phyloP scores from a whole-genome alignment of 495 filamentous ascomycete genomes.

The Aspergillus indologenus region DNA sequence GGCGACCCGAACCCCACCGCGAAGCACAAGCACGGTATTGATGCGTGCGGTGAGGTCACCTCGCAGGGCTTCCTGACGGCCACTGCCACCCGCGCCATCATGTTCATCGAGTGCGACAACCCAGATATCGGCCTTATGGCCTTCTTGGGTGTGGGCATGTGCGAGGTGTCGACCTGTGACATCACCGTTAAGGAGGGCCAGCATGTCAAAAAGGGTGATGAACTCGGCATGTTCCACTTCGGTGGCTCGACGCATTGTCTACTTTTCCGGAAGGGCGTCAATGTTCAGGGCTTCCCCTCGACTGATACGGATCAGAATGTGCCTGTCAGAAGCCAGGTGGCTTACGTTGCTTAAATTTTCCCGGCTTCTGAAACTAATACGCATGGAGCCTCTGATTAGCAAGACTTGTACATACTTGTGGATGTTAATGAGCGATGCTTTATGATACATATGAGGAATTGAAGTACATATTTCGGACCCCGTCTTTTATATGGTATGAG shows the following conservation, averaged over 20 bases:
- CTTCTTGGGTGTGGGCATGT: constrained; percentile 64
- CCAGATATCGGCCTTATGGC: constrained; percentile 60
- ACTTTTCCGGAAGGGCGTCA: constrained; percentile 44
- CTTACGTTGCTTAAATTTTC: constrained; percentile 29
- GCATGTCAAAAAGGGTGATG: constrained; percentile 45
- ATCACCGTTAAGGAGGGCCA: constrained; percentile 59
- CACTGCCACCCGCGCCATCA: constrained; percentile 55
- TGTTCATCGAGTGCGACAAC: constrained; percentile 65
- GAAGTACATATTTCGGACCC: neutral
- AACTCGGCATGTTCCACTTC: constrained; percentile 44
- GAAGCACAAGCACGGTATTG: constrained; percentile 30
- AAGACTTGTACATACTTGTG: neutral
- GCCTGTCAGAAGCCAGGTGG: constrained; percentile 53
- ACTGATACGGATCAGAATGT: constrained; percentile 50
- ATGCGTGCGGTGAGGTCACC: constrained; percentile 56
- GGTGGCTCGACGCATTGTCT: constrained; percentile 56
- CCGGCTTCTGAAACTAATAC: neutral
- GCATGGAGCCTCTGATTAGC: neutral
- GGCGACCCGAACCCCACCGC: constrained; percentile 31
- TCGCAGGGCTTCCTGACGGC: constrained; percentile 54
- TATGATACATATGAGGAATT: neutral
- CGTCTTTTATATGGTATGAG: no score
- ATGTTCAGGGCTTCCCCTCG: constrained; percentile 46
- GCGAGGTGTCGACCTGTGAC: constrained; percentile 65
- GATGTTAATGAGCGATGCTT: neutral